These are phyloP conservation scores for Sporothrix dimorphospora DNA, from an alignment of 2,329 filamentous ascomycete species.

Conservation along the genomic window DNA sequence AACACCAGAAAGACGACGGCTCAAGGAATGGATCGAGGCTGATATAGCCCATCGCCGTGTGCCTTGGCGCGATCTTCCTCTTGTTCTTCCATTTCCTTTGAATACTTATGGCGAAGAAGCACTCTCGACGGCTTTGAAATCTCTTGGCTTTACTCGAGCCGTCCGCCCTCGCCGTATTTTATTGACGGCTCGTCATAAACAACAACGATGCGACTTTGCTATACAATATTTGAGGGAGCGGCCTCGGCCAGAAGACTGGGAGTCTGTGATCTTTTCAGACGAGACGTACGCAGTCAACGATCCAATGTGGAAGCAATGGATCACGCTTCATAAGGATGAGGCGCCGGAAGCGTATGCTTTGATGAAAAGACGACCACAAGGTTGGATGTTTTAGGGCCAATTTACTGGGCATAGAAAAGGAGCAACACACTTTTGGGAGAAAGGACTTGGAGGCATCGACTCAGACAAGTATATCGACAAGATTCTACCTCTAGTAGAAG, in stretches of 20 bases:
- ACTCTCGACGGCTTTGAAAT: slow-evolving; percentile 14
- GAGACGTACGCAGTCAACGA: slow-evolving; percentile 1
- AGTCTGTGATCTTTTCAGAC: slow-evolving; percentile 10
- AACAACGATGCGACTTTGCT: not conserved
- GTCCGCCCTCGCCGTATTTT: not conserved
- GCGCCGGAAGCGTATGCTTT: not conserved
- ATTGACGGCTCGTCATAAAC: not conserved
- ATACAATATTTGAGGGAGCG: not conserved
- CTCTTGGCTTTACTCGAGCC: not conserved
- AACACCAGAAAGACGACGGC: slow-evolving; percentile 2
- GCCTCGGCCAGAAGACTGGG: slow-evolving; percentile 3
- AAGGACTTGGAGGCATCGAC: not conserved
- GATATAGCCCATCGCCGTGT: not conserved
- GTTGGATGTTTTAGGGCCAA: no score
- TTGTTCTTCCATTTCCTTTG: slow-evolving; percentile 10
- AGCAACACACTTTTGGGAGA: not conserved
- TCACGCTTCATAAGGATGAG: not conserved
- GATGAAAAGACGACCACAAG: slow-evolving; percentile 3
- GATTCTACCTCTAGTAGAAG: not conserved
- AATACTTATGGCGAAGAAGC: not conserved
- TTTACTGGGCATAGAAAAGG: slow-evolving; percentile 8
- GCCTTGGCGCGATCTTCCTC: not conserved
- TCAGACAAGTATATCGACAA: not conserved
- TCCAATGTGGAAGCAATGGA: slow-evolving; percentile 5
- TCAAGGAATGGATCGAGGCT: not conserved